Base-by-base conservation (phyloP, 2,329 filamentous ascomycete genomes). In the Penicillium sp. region DNA sequence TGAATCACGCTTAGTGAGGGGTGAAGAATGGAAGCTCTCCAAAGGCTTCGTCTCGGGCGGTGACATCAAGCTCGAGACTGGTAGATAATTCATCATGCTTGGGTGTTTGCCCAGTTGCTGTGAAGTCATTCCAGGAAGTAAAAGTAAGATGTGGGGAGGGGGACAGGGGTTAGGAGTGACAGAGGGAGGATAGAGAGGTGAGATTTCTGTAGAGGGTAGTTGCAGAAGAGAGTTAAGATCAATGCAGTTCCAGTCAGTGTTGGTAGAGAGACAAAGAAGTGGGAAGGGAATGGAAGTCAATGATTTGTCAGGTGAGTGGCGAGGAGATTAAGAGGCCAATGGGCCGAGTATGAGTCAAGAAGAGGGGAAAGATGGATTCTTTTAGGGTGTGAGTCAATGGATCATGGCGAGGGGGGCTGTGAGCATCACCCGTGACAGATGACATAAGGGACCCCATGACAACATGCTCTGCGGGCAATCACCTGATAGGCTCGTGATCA, bases 41-140 rank as follows among this genome's bases (percentile, higher is more conserved):
- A 74, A 64, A 13, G 73, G 72, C 32, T 68, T 77, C n/a, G 59
- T 44, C 53, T 69, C 66, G 40, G 67, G 67, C 27, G 67, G 66
- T 45, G 67, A 70, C 64, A 70, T 68, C 33, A 70, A 60, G 53
- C 60, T 69, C 34, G 66, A 64, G 28, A 69, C 60, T 33, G 65
- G 65, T 47, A 69, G 52, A 42, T 57, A 62, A 56, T 61, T 63
- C 66, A 69, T 70, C 35, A 45, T 61, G 51, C 44, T 42, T 36
- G 51, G 51, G 37, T 54, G 44, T 44, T 51, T 42, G 22, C 44
- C 50, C 39, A 46, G 35, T 27, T 47, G 44, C 35, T 51, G 50
- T 35, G 48, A 55, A 35, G 48, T 59, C 59, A 62, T 61, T 42
- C 34, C 50, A 44, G 25, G 6, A 20, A 32, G 23, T 30, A 17